Base-by-base conservation (phyloP, 257 asterid species). In the Solanum ossicruentum region DNA sequence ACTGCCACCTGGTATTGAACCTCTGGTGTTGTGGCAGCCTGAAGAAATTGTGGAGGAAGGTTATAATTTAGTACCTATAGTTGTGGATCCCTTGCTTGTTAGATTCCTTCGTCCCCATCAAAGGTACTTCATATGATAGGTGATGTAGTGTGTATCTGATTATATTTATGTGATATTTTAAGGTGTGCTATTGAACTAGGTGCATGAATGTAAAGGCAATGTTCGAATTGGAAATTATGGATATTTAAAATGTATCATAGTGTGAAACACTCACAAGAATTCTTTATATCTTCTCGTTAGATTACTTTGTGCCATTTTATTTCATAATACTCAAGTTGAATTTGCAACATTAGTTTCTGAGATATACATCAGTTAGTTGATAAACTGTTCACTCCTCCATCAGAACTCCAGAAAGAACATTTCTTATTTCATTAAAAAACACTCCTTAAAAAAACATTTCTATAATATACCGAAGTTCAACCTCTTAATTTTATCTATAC, bases 61-160 rank as follows among this genome's bases (percentile, higher is more conserved):
- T 26, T 47, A 81, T 85, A 88, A 80, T 49, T 83, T 52, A 84
- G 83, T 84, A 55, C 81, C 91, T 80, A 91, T 96, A 86, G 87
- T 66, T 84, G 99, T 96, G 72, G 98, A 95, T 75, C 91, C 92
- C 12, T 88, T 96, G 91, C 98, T 96, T 5, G 99, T 95, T 86
- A 93, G 90, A 89, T 96, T 91, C 92, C 99, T 96, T 77, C 90
- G 99, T 71, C 98, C 98, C 83, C 98, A 95, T 89, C 99, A 96
- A 89, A 95, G 99, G 99, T 96, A 90, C 72, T 45, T 18, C 21
- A 71, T 12, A 21, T 39, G 36, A 60, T 13, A 47, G 23, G 81
- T n/a, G 20, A n/a, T 72, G 55, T 55, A 72, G 54, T 12, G 36
- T 39, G 61, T 77, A 26, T 77, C 23, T 77, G 82, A 51, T 75